Evolutionary conservation across 1,284 basidiomycete species (phyloP).

Genomic region (Phellinidium pouzarii): DNA sequence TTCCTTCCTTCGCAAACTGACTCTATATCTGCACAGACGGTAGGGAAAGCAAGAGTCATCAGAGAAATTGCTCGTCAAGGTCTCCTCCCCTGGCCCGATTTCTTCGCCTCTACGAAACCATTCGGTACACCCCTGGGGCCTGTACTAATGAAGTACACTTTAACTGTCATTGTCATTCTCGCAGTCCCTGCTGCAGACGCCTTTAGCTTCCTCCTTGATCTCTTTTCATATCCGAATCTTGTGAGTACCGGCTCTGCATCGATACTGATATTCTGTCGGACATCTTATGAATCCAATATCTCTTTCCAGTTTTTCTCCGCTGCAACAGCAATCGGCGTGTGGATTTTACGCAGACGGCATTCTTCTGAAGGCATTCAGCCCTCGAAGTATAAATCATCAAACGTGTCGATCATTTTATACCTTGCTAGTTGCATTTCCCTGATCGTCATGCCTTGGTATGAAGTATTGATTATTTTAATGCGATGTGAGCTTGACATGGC

Average conservation of each 20-base stretch:
- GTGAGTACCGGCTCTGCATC: slow-evolving; percentile 20
- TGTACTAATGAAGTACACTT: slow-evolving; percentile 38
- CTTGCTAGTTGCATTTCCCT: slow-evolving; percentile 36
- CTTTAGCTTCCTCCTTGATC: slow-evolving; percentile 38
- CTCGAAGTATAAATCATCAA: slow-evolving; percentile 36
- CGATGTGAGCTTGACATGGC: background rate
- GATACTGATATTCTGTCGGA: background rate
- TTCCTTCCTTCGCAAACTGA: background rate
- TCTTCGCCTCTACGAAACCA: slow-evolving; percentile 39
- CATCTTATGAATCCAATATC: background rate
- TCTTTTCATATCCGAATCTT: slow-evolving; percentile 25
- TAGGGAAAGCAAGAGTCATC: slow-evolving; percentile 41
- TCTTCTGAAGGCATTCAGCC: slow-evolving; percentile 5
- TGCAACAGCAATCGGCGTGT: slow-evolving; percentile 35
- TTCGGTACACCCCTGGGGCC: slow-evolving; percentile 42
- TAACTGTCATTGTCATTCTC: slow-evolving; percentile 48
- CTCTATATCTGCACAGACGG: slow-evolving; percentile 25
- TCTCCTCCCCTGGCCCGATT: slow-evolving; percentile 35
- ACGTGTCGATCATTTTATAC: slow-evolving; percentile 31
- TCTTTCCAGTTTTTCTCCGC: slow-evolving; percentile 33
- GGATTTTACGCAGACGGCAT: slow-evolving; percentile 33
- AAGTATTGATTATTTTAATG: background rate
- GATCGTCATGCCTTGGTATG: slow-evolving; percentile 30
- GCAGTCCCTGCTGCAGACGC: slow-evolving; percentile 48
- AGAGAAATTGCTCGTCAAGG: slow-evolving; percentile 36